These are phyloP conservation scores for Dysphania ambrosioides DNA, from an alignment of 148 eudicot genomes.

Conservation along the genomic window DNA sequence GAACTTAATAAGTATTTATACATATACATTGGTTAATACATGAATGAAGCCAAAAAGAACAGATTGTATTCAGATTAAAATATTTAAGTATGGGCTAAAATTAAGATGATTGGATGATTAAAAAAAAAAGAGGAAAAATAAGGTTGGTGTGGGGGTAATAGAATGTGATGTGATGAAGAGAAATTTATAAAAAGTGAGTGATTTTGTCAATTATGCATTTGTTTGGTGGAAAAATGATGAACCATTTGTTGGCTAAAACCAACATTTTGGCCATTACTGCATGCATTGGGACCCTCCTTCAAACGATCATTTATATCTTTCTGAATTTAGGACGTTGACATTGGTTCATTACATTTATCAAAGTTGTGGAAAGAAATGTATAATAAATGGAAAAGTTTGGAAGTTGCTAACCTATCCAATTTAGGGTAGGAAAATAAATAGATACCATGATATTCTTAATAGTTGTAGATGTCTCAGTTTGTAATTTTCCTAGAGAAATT, in stretches of 20 bases:
- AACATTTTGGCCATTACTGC: constrained; percentile 19
- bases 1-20: not conserved
- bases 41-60: constrained; percentile 24
- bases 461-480: too few relatives aligned
- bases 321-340: not conserved
- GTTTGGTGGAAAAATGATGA: constrained; percentile 26
- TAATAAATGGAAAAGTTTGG: not conserved
- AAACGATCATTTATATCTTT: not conserved
- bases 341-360: not conserved
- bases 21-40: not conserved
- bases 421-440: not conserved
- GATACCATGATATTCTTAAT: too few relatives aligned
- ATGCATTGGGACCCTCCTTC: constrained; percentile 17
- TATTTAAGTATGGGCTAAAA: constrained; percentile 20
- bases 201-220: constrained; percentile 27
- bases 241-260: constrained; percentile 13
- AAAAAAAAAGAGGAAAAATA: not conserved
- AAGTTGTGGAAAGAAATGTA: not conserved
- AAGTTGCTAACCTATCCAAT: not conserved
- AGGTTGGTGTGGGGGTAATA: constrained; percentile 17
- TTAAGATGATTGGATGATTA: constrained; percentile 2
- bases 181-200: not conserved
- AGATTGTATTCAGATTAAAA: constrained; percentile 8
- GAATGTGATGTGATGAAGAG: not conserved
- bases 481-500: too few relatives aligned